phyloP scores from a whole-genome alignment of 2,329 filamentous ascomycete genomes.

The Zelopaecilomyces penicillatus region DNA sequence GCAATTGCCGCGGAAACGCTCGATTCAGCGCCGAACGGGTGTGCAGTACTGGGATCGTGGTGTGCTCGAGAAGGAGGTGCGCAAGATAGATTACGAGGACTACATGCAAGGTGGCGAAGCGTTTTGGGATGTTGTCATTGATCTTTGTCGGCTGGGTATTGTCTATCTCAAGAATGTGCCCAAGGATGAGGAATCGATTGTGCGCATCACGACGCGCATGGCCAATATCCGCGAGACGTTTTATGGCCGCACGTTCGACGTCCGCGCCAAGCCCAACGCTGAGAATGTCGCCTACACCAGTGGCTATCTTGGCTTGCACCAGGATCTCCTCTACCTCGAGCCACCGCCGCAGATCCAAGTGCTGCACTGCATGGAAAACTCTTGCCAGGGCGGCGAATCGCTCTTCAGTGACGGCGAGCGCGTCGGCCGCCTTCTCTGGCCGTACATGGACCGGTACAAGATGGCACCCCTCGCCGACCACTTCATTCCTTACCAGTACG shows the following conservation, averaged over 20 bases:
- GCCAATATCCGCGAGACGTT: constrained; percentile 78
- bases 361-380: constrained; percentile 81
- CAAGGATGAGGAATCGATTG: constrained; percentile 54
- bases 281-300: constrained; percentile 91
- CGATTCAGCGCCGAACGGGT: constrained; percentile 23
- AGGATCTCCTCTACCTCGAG: constrained; percentile 82
- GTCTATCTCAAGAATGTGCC: constrained; percentile 72
- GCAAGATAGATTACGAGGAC: constrained; percentile 57
- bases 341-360: constrained; percentile 76
- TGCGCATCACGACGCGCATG: constrained; percentile 61
- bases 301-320: constrained; percentile 76
- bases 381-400: constrained; percentile 70
- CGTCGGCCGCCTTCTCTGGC: constrained; percentile 38
- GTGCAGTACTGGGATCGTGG: constrained; percentile 33
- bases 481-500: constrained; percentile 58
- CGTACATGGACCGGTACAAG: constrained; percentile 7
- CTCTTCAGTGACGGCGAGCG: constrained; percentile 72
- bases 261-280: constrained; percentile 69
- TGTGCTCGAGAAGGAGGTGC: constrained; percentile 32
- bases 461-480: constrained; percentile 11
- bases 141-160: constrained; percentile 60
- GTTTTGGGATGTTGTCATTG: constrained; percentile 53
- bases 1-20: constrained; percentile 16
- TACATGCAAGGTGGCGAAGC: constrained; percentile 55
- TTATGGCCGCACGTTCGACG: constrained; percentile 87